phyloP scores from a whole-genome alignment of 2,329 filamentous ascomycete species.

The Xylariaceae sp. region DNA sequence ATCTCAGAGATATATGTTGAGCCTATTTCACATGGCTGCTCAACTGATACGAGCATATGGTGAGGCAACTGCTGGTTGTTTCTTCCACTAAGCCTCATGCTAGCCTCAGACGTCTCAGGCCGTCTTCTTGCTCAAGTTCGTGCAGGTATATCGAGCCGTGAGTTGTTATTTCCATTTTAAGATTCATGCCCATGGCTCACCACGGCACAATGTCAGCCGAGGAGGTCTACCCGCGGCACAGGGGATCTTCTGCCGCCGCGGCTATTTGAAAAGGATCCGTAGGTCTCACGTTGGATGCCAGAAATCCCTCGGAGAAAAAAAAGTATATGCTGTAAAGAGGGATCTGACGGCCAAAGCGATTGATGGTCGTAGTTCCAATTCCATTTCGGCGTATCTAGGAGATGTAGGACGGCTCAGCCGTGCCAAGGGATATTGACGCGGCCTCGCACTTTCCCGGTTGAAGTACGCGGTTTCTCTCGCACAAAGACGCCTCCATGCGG shows the following conservation, averaged over 20 bases:
- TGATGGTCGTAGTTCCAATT: background rate
- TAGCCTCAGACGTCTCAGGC: too few species aligned
- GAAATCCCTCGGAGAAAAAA: background rate
- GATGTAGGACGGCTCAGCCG: background rate
- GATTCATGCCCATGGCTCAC: background rate
- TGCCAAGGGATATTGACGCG: constrained; percentile 18
- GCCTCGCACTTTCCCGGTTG: constrained; percentile 1
- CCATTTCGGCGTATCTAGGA: background rate
- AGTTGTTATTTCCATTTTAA: background rate
- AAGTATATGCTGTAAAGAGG: constrained; percentile 14
- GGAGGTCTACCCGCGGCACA: constrained; percentile 17
- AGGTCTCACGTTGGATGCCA: constrained; percentile 20
- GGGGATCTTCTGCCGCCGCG: constrained; percentile 19
- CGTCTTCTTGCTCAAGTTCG: background rate
- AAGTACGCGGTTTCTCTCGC: background rate
- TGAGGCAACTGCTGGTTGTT: too few species aligned
- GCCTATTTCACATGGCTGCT: too few species aligned
- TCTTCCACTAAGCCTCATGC: background rate
- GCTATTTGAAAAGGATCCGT: constrained; percentile 19
- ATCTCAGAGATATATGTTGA: too few species aligned
- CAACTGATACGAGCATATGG: too few species aligned
- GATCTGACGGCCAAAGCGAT: background rate
- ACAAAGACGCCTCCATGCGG: constrained; percentile 16
- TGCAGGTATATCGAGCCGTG: background rate
- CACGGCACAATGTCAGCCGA: constrained; percentile 12